Base-by-base conservation (phyloP, 768 basidiomycete species). In the Pilatotrama ljubarskyi region DNA sequence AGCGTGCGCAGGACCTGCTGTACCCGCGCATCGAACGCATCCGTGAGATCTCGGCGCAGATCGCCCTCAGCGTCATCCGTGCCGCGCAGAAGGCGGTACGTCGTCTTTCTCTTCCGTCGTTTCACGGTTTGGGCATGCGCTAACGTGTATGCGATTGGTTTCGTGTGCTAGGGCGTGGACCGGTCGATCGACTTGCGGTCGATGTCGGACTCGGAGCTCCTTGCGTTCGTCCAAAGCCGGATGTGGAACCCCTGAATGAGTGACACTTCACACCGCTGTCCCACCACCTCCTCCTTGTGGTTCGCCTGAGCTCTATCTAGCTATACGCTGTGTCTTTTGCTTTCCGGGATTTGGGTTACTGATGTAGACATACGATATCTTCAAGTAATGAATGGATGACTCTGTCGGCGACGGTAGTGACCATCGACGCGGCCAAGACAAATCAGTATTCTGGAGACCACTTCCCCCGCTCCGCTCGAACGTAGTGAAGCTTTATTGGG, bases 1-100 rank as follows among this genome's bases (percentile, higher is more conserved):
- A 97, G 74, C 80, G 74, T 41, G 78, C 76, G 2, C 67, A 75
- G 41, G 88, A 83, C 43, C 79, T 95, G 47, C 72, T 98, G 8
- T 97, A 97, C 74, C 95, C 95, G 44, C 84, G 84, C 48, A 79
- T 96, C 58, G 84, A 89, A 67, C 82, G 94, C 67, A 87, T 97
- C 64, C 82, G 95, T 35, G 91, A 95, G 70, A 93, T 96, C 68
- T 90, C 88, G 65, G 84, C 84, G 1, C 71, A 79, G 51, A 90
- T 97, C 59, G 90, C 92, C 14, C 76, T 77, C 55, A 76, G 80
- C 43, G 92, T 96, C 58, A 89, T 95, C 69, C 84, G 87, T 54
- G 81, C 84, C 38, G 92, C 93, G 37, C 93, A 95, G 73, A 80
- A 83, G 58, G 86, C 86, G 59, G 87, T 88, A 68, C 64, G 83